Base-by-base conservation (phyloP, 78 protist species). In the Chrysochromulina parva region DNA sequence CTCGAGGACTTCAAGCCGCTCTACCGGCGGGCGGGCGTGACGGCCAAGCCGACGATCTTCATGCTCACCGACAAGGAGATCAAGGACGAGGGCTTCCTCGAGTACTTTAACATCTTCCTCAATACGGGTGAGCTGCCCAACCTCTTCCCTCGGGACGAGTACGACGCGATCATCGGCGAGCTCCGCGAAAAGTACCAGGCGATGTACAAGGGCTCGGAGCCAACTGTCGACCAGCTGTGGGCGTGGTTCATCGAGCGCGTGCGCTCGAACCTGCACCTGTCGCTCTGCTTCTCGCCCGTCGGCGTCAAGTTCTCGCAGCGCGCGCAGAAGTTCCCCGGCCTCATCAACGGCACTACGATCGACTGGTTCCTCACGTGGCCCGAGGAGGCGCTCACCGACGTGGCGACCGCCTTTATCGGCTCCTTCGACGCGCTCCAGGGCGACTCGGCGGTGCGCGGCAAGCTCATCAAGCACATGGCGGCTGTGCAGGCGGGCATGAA, bases 321-420 rank as follows among this genome's bases (percentile, higher is more conserved):
- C 53, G 94, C 97, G 3, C 91, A 94, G 85, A 74, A 88, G 81
- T 95, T 96, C 96, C 98, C 97, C 10, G 96, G 96, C 5, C 94
- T 97, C 47, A 78, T 97, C 82, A 78, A 91, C 57, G 94, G 96
- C 17, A 92, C 95, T 90, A 93, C 90, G 57, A 95, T 94, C 60
- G 96, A 97, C 92, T 97, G 97, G 97, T 97, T 97, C 96, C 66
- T 87, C 76, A 93, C 95, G 26, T 97, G 98, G 98, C 98, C 97
- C 38, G 81, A 80, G 60, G 95, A 94, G 84, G 98, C 97, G 13
- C 95, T 97, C 24, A 3, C 57, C 3, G 93, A 91, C 65, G 98
- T 97, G 65, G 91, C 97, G 24, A 52, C 55, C 48, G 57, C 67
- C 22, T 91, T 82, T 66, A 88, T 96, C 52, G 28, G 47, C 22